Percentiles rank a stretch among this genome's conserved stretches.
Evolutionary conservation across 1,284 basidiomycete species (phyloP).

Genomic region (Exobasidium cylindrosporum): DNA sequence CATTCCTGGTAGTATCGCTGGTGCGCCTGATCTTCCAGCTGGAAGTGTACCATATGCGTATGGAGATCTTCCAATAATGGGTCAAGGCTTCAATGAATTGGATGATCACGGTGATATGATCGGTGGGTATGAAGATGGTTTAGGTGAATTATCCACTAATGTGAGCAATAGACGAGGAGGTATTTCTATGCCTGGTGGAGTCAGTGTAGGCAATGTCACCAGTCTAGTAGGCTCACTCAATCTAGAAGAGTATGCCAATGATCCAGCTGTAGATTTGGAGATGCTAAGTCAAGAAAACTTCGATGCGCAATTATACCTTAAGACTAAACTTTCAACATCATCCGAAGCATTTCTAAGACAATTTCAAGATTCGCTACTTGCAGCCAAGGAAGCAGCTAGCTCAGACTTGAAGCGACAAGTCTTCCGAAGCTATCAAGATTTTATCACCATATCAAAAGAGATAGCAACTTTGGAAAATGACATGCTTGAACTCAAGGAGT

Average conservation of each 20-base stretch:
- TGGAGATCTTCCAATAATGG: slow-evolving; percentile 18
- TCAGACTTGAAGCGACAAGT: slow-evolving; percentile 46
- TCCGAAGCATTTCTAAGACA: slow-evolving; percentile 35
- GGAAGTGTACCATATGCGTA: slow-evolving; percentile 21
- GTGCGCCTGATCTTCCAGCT: slow-evolving; percentile 28
- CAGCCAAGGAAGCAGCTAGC: slow-evolving; percentile 36
- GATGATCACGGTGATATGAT: slow-evolving; percentile 1
- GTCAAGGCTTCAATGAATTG: slow-evolving; percentile 20
- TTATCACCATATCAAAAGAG: slow-evolving; percentile 94
- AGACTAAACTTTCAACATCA: slow-evolving; percentile 39
- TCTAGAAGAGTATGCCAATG: slow-evolving; percentile 25
- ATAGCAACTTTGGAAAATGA: slow-evolving; percentile 94
- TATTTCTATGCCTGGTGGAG: slow-evolving; percentile 17
- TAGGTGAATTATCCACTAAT: neutral
- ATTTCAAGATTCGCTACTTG: slow-evolving; percentile 28
- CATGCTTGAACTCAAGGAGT: slow-evolving; percentile 93
- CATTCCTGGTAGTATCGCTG: slow-evolving; percentile 16
- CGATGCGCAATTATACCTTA: slow-evolving; percentile 46
- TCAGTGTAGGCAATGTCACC: slow-evolving; percentile 1
- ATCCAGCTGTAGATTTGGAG: slow-evolving; percentile 40
- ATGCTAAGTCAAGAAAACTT: slow-evolving; percentile 42
- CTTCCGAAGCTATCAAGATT: slow-evolving; percentile 73
- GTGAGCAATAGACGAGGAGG: neutral
- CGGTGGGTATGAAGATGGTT: slow-evolving; percentile 15
- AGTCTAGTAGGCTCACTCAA: slow-evolving; percentile 19